These are phyloP conservation scores for Planoprotostelium fungivorum DNA, from an alignment of 78 protist genomes.

Conservation along the genomic window DNA sequence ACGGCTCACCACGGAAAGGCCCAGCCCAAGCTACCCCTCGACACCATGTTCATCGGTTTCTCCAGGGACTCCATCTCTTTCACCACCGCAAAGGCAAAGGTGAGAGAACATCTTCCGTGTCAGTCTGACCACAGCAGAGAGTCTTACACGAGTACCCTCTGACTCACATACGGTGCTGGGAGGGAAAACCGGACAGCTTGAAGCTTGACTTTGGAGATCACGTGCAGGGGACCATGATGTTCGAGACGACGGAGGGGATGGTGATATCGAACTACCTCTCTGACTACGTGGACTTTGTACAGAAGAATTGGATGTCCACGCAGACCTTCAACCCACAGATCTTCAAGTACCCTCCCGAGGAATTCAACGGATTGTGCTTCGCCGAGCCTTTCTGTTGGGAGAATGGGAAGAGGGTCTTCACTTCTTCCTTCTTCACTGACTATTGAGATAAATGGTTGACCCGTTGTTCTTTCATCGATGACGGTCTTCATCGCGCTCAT, in stretches of 20 bases:
- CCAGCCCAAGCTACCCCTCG: slow-evolving; percentile 13
- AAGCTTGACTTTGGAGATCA: slow-evolving; percentile 60
- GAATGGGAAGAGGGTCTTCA: background rate
- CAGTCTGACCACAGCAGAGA: slow-evolving; percentile 5
- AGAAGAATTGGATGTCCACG: slow-evolving; percentile 5
- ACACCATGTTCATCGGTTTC: slow-evolving; percentile 49
- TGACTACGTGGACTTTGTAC: slow-evolving; percentile 55
- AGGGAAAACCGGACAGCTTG: slow-evolving; percentile 9
- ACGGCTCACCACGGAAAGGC: background rate
- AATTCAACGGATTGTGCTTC: background rate
- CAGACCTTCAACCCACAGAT: background rate
- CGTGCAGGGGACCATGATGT: slow-evolving; percentile 30
- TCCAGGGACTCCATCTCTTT: slow-evolving; percentile 46
- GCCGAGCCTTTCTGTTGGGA: background rate
- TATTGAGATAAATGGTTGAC: too few relatives aligned
- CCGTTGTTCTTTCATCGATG: too few relatives aligned
- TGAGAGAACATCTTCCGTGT: background rate
- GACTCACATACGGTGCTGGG: slow-evolving; percentile 36
- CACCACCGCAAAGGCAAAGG: slow-evolving; percentile 39
- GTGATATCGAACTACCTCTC: slow-evolving; percentile 41
- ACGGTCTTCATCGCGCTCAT: too few relatives aligned
- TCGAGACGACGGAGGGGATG: slow-evolving; percentile 34
- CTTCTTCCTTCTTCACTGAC: background rate
- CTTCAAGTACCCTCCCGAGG: background rate
- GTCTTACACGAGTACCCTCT: slow-evolving; percentile 41